A percentile compares a stretch with the other conserved stretches of the same genome.
These are phyloP conservation scores for Clohesyomyces aquaticus DNA, from an alignment of 495 filamentous ascomycete species.

Conservation along the genomic window DNA sequence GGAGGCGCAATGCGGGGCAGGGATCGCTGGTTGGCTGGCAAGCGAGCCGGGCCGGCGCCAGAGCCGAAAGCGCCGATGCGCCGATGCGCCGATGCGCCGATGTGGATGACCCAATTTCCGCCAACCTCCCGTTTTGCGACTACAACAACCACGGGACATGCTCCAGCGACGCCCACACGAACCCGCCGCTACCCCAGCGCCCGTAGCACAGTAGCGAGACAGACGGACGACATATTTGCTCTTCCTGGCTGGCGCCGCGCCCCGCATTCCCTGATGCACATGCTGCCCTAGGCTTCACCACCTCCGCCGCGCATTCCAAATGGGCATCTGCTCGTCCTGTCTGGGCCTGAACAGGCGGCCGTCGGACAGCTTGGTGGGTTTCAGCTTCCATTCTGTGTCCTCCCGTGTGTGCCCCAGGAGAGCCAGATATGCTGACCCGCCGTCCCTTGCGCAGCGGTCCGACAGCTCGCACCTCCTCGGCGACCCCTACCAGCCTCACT, in stretches of 20 bases:
- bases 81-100: not conserved
- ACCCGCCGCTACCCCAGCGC: too few species aligned
- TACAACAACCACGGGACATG: too few species aligned
- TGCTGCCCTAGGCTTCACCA: not conserved
- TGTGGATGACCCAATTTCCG: too few species aligned
- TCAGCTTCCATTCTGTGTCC: not conserved
- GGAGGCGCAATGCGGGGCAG: not conserved
- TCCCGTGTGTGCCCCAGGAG: not conserved
- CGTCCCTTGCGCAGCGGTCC: slow-evolving; percentile 39
- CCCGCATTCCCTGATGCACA: not conserved
- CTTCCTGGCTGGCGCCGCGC: too few species aligned
- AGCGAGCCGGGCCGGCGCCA: too few species aligned
- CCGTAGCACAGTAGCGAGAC: too few species aligned
- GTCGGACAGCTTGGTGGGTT: slow-evolving; percentile 44
- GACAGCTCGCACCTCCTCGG: slow-evolving; percentile 47
- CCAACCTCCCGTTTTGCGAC: too few species aligned
- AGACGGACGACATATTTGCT: too few species aligned
- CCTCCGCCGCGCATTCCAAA: slow-evolving; percentile 33
- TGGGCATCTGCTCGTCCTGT: slow-evolving; percentile 50
- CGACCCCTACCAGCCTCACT: slow-evolving; percentile 42
- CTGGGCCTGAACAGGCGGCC: slow-evolving; percentile 46
- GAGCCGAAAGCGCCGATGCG: not conserved
- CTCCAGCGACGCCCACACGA: too few species aligned
- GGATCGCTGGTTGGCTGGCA: not conserved
- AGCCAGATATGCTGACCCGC: slow-evolving; percentile 12